A percentile compares a stretch with the other conserved stretches of the same genome.
Conservation (phyloP, 257 asterid species). For the Schizonepeta tenuifolia region DNA sequence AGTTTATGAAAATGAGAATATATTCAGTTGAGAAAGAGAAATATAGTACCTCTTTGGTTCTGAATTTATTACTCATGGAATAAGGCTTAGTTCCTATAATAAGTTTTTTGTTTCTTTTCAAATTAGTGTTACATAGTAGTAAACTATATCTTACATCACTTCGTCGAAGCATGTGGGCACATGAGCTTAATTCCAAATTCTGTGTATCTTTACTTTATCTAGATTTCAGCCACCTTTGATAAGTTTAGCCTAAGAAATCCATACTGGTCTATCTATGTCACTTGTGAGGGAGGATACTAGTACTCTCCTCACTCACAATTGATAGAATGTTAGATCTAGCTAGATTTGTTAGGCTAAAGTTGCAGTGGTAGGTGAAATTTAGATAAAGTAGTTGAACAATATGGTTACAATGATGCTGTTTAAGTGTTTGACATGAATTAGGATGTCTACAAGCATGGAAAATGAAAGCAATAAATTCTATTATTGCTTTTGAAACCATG, state of each 20-base stretch:
- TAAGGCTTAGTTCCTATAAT: background rate
- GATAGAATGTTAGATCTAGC: conserved; percentile 16
- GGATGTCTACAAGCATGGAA: conserved; percentile 8
- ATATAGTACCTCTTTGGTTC: background rate
- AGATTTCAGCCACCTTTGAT: conserved; percentile 3
- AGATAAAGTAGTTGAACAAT: conserved; percentile 14
- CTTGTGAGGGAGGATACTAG: conserved; percentile 15
- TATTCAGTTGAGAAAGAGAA: background rate
- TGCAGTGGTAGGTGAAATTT: conserved; percentile 15
- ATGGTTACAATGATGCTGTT: background rate
- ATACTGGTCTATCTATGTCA: conserved; percentile 7
- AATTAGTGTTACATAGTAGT: background rate
- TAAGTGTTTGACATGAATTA: background rate
- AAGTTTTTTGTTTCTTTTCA: background rate
- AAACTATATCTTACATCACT: too few relatives aligned
- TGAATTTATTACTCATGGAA: background rate
- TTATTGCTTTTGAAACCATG: conserved; percentile 13
- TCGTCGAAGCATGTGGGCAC: too few relatives aligned
- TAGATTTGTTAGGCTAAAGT: conserved; percentile 28
- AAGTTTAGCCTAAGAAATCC: conserved; percentile 36
- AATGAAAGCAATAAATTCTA: background rate
- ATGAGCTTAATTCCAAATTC: background rate
- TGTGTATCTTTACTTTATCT: conserved; percentile 23
- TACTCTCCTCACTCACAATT: conserved; percentile 1
- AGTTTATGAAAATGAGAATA: background rate